Percentiles rank a stretch among this genome's conserved stretches.
Conservation (phyloP, 345 rosid genomes). For the Arabidopsis arenosa region DNA sequence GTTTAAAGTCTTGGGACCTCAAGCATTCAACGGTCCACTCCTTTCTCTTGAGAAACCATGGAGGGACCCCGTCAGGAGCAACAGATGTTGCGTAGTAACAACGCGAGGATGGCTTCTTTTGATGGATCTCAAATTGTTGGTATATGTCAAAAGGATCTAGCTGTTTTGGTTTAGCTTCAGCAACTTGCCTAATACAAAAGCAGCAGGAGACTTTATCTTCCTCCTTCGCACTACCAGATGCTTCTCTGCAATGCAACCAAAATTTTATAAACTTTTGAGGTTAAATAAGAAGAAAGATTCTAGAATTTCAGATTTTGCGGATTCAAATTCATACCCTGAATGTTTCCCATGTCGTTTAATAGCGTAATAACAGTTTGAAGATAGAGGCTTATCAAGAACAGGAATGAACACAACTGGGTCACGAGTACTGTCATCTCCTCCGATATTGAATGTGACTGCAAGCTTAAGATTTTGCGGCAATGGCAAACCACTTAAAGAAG, state of each 20-base stretch:
- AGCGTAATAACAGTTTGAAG: constrained; percentile 53
- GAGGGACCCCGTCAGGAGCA: constrained; percentile 55
- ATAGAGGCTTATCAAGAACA: constrained; percentile 57
- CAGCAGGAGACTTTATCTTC: constrained; percentile 42
- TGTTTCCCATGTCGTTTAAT: constrained; percentile 38
- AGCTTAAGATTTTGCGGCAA: constrained; percentile 55
- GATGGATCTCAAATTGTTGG: constrained; percentile 51
- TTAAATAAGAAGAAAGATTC: background rate
- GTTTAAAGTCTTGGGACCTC: constrained; percentile 30
- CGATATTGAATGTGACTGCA: background rate
- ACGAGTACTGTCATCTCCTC: constrained; percentile 23
- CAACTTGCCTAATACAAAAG: constrained; percentile 35
- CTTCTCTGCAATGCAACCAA: constrained; percentile 51
- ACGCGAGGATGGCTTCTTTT: constrained; percentile 5
- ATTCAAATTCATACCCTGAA: constrained; percentile 36
- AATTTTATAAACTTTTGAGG: background rate
- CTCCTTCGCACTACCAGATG: constrained; percentile 40
- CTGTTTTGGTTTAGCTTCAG: constrained; percentile 45
- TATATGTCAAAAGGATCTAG: constrained; percentile 47
- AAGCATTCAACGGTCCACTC: constrained; percentile 53
- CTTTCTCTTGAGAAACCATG: constrained; percentile 50
- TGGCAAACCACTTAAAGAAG: constrained; percentile 38
- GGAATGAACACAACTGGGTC: constrained; percentile 49
- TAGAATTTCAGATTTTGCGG: background rate
- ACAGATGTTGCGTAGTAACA: constrained; percentile 53